These are phyloP conservation scores for Tranzscheliella williamsii DNA, from an alignment of 1,284 basidiomycete genomes.

Conservation along the genomic window DNA sequence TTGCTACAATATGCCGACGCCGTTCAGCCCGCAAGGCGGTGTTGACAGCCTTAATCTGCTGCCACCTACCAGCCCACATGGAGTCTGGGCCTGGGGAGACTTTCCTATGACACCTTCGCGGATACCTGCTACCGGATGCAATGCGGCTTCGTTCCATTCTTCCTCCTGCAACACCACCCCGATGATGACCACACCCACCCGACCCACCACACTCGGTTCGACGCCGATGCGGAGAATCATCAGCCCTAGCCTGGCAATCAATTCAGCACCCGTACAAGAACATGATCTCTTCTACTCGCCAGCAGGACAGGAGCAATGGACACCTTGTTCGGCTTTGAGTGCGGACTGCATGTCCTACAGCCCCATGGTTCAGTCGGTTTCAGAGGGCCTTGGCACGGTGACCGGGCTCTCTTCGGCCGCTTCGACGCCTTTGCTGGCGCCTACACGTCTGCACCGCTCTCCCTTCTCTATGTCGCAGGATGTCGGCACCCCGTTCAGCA, in stretches of 20 bases:
- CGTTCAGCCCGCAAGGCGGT: conserved; percentile 18
- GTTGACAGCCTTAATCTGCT: conserved; percentile 34
- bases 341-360: conserved; percentile 31
- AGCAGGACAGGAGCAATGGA: conserved; percentile 28
- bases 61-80: conserved; percentile 35
- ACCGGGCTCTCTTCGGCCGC: conserved; percentile 33
- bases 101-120: conserved; percentile 40
- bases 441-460: conserved; percentile 24
- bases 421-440: conserved; percentile 34
- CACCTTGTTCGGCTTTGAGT: conserved; percentile 32
- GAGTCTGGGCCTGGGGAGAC: conserved; percentile 38
- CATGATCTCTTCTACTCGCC: conserved; percentile 43
- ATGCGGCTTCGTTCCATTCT: conserved; percentile 15
- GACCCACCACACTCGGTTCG: conserved; percentile 24
- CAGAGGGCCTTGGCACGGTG: conserved; percentile 17
- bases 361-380: conserved; percentile 34
- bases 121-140: too few relatives aligned
- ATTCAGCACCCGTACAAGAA: conserved; percentile 34
- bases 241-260: conserved; percentile 39
- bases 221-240: conserved; percentile 43
- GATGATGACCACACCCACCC: conserved; percentile 27
- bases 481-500: conserved; percentile 38
- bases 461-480: conserved; percentile 34
- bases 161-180: conserved; percentile 31
- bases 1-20: conserved; percentile 20